Evolutionary conservation across 495 filamentous ascomycete species (phyloP).

Genomic region (Annulohypoxylon maeteangense): DNA sequence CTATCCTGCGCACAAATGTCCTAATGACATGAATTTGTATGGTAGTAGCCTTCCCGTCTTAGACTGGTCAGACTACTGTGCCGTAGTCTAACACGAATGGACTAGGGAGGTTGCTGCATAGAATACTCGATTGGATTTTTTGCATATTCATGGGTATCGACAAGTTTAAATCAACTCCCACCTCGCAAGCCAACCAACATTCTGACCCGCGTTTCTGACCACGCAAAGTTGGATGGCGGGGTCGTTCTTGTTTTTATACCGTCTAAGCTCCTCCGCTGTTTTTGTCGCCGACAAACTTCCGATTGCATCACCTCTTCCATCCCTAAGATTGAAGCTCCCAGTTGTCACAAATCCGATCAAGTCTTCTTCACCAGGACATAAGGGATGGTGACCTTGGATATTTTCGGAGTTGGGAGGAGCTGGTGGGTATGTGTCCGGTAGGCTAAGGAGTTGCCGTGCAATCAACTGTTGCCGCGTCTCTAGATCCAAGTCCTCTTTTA

Average conservation of each 20-base stretch:
- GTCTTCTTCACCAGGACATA: slow-evolving; percentile 77
- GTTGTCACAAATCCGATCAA: slow-evolving; percentile 92
- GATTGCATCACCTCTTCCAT: slow-evolving; percentile 80
- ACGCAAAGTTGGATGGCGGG: slow-evolving; percentile 70
- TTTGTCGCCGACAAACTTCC: slow-evolving; percentile 73
- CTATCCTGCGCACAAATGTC: neutral
- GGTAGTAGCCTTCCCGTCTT: neutral
- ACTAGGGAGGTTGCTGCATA: neutral
- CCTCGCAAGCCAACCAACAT: slow-evolving; percentile 76
- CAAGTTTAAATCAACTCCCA: slow-evolving; percentile 75
- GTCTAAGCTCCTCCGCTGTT: slow-evolving; percentile 55
- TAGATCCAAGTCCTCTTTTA: slow-evolving; percentile 38
- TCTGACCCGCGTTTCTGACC: slow-evolving; percentile 80
- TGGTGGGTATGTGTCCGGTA: slow-evolving; percentile 42
- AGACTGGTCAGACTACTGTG: neutral
- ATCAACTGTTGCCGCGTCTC: slow-evolving; percentile 62
- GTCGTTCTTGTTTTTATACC: slow-evolving; percentile 49
- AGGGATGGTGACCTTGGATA: slow-evolving; percentile 68
- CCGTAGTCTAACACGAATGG: neutral
- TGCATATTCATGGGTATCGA: slow-evolving; percentile 8
- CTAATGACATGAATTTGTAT: neutral
- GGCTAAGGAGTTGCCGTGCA: slow-evolving; percentile 61
- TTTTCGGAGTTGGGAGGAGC: slow-evolving; percentile 45
- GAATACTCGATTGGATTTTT: neutral
- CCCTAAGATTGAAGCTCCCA: slow-evolving; percentile 82